Conservation (phyloP, 805 yeast genomes). For the Wickerhamiella musiphila region DNA sequence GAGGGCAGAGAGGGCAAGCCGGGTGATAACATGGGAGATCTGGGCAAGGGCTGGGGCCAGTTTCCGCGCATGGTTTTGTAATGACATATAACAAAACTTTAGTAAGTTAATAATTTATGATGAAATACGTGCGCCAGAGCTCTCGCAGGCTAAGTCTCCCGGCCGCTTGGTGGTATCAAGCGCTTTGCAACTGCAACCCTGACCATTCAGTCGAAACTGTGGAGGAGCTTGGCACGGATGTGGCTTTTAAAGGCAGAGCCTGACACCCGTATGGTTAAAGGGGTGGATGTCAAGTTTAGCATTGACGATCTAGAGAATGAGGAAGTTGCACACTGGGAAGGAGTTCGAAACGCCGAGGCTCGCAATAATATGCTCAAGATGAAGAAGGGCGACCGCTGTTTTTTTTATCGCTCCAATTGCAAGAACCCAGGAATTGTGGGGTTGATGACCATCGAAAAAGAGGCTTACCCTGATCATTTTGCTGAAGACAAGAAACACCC, state of each 20-base stretch:
- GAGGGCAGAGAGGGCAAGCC: too few relatives aligned
- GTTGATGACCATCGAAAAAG: constrained; percentile 18
- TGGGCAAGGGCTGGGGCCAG: too few relatives aligned
- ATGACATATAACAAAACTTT: too few relatives aligned
- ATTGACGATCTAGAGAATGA: constrained; percentile 27
- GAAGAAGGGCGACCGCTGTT: constrained; percentile 30
- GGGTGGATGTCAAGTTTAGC: constrained; percentile 33
- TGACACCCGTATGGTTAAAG: constrained; percentile 30
- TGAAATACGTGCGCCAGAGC: too few relatives aligned
- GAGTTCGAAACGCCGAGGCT: constrained; percentile 43
- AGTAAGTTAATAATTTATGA: too few relatives aligned
- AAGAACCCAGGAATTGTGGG: constrained; percentile 40
- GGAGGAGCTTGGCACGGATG: too few relatives aligned
- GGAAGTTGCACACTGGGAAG: constrained; percentile 36
- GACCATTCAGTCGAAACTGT: too few relatives aligned
- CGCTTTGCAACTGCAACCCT: too few relatives aligned
- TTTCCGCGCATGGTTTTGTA: too few relatives aligned
- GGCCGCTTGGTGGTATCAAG: too few relatives aligned
- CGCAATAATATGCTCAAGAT: constrained; percentile 32
- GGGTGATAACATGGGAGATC: too few relatives aligned
- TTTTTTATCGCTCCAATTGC: constrained; percentile 42
- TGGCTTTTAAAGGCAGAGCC: constrained; percentile 48
- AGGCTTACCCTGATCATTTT: constrained; percentile 20
- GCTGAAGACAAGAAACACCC: constrained; percentile 27
- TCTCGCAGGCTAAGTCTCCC: too few relatives aligned